Evolutionary conservation across 2,329 filamentous ascomycete species (phyloP).

Genomic region (Hymenoscyphus repandus): DNA sequence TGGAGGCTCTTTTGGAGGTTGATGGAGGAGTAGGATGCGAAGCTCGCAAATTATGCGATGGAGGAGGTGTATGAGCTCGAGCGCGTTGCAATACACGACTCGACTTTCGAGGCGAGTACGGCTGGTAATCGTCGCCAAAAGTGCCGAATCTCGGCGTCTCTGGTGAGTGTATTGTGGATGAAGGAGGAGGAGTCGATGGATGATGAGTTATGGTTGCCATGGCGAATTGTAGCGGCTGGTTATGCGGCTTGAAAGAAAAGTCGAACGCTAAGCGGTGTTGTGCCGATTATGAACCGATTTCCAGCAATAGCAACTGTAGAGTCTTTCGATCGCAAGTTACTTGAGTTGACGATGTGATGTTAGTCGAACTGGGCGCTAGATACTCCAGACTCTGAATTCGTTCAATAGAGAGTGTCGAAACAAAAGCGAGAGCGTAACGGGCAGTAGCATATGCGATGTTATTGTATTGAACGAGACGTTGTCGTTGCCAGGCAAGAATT

Average conservation of each 20-base stretch:
- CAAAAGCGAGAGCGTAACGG: no score
- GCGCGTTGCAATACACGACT: constrained; percentile 55
- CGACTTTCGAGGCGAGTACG: constrained; percentile 67
- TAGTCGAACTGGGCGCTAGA: no score
- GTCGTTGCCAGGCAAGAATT: no score
- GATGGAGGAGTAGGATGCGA: constrained; percentile 24
- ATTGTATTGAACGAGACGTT: no score
- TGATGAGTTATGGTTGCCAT: constrained; percentile 29
- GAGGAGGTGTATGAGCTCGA: constrained; percentile 52
- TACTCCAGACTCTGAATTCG: no score
- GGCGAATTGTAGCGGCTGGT: neutral
- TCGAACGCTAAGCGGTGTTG: neutral
- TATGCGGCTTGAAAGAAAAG: neutral
- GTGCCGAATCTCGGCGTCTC: constrained; percentile 60
- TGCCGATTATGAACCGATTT: neutral
- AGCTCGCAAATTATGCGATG: constrained; percentile 35
- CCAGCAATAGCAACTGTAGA: no score
- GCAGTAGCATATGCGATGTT: no score
- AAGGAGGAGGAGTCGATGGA: constrained; percentile 53
- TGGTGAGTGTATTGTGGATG: constrained; percentile 56
- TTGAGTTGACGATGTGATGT: no score
- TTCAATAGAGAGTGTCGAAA: no score
- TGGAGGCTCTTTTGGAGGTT: constrained; percentile 18
- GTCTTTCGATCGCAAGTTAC: no score
- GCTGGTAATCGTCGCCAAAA: constrained; percentile 63